Evolutionary conservation across 768 basidiomycete species (phyloP).

Genomic region (Panaeolus papilionaceus): DNA sequence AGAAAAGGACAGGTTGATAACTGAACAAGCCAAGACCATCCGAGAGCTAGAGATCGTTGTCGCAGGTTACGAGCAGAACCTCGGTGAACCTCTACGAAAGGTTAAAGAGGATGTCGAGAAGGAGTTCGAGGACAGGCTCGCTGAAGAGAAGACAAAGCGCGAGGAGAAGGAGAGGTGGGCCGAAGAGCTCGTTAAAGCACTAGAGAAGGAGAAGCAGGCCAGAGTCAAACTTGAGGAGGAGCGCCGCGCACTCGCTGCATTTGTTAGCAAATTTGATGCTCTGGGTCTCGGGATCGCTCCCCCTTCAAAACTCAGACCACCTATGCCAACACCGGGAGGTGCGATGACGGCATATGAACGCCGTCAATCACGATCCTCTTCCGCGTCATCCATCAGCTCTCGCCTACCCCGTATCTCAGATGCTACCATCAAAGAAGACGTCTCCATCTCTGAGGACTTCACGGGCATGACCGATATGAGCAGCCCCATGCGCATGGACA

Average conservation of each 20-base stretch:
- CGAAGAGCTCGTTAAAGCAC: constrained; percentile 71
- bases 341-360: constrained; percentile 56
- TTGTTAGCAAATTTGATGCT: constrained; percentile 84
- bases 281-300: constrained; percentile 50
- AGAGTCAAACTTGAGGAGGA: constrained; percentile 77
- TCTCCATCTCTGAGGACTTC: constrained; percentile 25
- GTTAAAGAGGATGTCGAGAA: constrained; percentile 78
- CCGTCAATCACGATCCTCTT: constrained; percentile 34
- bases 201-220: constrained; percentile 82
- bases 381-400: constrained; percentile 24
- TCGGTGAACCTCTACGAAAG: constrained; percentile 68
- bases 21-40: constrained; percentile 77
- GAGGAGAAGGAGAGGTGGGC: constrained; percentile 80
- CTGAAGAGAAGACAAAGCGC: constrained; percentile 59
- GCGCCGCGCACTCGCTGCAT: constrained; percentile 76
- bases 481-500: constrained; percentile 60
- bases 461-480: constrained; percentile 42
- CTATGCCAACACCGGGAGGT: constrained; percentile 58
- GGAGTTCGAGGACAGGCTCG: constrained; percentile 70
- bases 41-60: constrained; percentile 78
- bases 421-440: constrained; percentile 23
- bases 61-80: constrained; percentile 74
- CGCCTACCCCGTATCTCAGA: constrained; percentile 34
- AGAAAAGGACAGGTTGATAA: constrained; percentile 78
- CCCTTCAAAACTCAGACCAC: constrained; percentile 49